These are phyloP conservation scores for Marchantia polymorpha DNA, from an alignment of 225 moss, liverwort and hornwort genomes.

Conservation along the genomic window DNA sequence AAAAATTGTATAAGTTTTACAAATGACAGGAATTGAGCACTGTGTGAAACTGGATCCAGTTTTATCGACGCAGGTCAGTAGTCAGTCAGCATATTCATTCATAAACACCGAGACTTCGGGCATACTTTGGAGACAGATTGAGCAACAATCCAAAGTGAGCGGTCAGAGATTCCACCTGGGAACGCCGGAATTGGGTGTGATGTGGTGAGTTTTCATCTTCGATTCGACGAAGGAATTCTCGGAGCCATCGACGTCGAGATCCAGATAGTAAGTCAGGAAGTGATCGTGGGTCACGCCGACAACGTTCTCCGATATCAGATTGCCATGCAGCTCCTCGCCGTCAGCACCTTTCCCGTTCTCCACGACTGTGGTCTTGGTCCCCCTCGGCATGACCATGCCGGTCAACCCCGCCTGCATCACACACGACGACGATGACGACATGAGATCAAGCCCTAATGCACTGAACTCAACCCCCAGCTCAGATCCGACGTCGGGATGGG, in stretches of 20 bases:
- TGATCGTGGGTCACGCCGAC: constrained; percentile 61
- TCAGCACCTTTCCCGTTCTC: constrained; percentile 9
- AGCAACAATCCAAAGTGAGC: no score
- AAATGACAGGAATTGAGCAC: no score
- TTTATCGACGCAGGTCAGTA: no score
- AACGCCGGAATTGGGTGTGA: not conserved
- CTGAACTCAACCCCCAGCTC: no score
- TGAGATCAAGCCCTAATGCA: no score
- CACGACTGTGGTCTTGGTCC: constrained; percentile 12
- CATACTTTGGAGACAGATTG: no score
- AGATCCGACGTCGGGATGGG: not conserved
- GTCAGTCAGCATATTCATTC: no score
- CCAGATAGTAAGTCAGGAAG: constrained; percentile 53
- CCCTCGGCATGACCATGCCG: constrained; percentile 55
- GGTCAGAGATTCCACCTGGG: not conserved
- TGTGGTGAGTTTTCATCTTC: constrained; percentile 38
- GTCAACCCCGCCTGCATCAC: constrained; percentile 45
- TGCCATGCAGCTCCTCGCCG: constrained; percentile 39
- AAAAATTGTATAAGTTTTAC: no score
- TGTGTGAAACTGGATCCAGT: no score
- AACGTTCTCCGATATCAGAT: constrained; percentile 57
- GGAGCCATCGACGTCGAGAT: constrained; percentile 57
- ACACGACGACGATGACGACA: not conserved
- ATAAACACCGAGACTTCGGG: no score
- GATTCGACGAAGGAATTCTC: constrained; percentile 53